Conservation (phyloP, 495 filamentous ascomycete genomes). For the Aspergillus asperescens region DNA sequence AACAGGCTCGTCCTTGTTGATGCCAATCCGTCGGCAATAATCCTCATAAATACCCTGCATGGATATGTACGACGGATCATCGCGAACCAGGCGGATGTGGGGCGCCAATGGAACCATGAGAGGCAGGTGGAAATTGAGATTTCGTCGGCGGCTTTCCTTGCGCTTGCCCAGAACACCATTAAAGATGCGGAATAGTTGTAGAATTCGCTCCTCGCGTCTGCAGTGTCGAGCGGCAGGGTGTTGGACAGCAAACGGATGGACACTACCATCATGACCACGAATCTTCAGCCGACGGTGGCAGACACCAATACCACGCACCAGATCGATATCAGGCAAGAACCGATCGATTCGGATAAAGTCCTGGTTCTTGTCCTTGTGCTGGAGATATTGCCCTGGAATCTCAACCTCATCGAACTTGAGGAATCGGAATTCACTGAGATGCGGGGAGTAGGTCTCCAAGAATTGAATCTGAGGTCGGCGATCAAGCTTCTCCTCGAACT, state of each 20-base stretch:
- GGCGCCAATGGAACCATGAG: conserved; percentile 92
- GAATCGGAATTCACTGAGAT: conserved; percentile 93
- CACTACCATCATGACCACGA: conserved; percentile 92
- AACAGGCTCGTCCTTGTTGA: conserved; percentile 91
- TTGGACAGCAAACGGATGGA: conserved; percentile 93
- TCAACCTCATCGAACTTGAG: conserved; percentile 98
- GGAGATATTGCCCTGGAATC: conserved; percentile 92
- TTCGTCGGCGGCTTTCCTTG: conserved; percentile 89
- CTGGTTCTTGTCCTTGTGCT: conserved; percentile 96
- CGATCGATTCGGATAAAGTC: conserved; percentile 96
- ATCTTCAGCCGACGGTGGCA: conserved; percentile 93
- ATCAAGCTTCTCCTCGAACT: conserved; percentile 97
- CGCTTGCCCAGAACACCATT: conserved; percentile 83
- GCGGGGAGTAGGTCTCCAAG: conserved; percentile 76
- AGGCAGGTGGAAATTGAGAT: conserved; percentile 92
- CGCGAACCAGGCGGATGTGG: conserved; percentile 86
- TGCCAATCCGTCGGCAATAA: conserved; percentile 77
- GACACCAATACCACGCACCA: conserved; percentile 79
- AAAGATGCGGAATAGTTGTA: conserved; percentile 97
- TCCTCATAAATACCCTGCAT: conserved; percentile 94
- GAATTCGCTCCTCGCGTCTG: conserved; percentile 85
- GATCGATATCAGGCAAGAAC: conserved; percentile 88
- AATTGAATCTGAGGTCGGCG: conserved; percentile 64
- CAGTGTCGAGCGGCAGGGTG: conserved; percentile 89
- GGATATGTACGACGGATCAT: conserved; percentile 90